These are phyloP conservation scores for Cenococcum geophilum DNA, from an alignment of 495 filamentous ascomycete genomes.

Conservation along the genomic window DNA sequence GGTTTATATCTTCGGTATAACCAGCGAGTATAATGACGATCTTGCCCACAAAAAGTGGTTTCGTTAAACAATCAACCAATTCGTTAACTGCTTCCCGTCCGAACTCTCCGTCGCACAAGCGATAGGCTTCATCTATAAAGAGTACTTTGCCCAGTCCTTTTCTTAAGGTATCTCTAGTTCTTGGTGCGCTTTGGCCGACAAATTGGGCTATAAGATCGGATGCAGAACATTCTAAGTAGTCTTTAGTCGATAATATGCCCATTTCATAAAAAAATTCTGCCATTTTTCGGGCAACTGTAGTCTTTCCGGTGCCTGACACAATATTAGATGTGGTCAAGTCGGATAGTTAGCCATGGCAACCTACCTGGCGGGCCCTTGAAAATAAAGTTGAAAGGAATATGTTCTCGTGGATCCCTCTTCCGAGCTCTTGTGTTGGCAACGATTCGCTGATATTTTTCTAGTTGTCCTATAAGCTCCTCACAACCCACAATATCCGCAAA, in stretches of 20 bases:
- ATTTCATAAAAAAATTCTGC: conserved; percentile 35
- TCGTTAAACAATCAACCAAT: conserved; percentile 8
- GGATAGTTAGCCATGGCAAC: too few species aligned
- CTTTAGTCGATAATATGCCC: conserved; percentile 51
- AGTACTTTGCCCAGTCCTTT: conserved; percentile 28
- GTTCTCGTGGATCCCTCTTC: conserved; percentile 5
- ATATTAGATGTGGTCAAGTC: too few species aligned
- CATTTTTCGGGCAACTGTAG: conserved; percentile 8
- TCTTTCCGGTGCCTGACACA: conserved; percentile 16
- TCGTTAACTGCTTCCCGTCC: conserved; percentile 10
- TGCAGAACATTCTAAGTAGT: conserved; percentile 56
- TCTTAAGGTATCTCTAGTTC: conserved; percentile 40
- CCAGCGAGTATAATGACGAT: conserved; percentile 13
- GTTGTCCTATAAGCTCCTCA: not conserved
- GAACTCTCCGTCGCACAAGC: not conserved
- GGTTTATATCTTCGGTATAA: conserved; percentile 10
- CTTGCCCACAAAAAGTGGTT: conserved; percentile 1
- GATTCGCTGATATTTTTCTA: conserved; percentile 10
- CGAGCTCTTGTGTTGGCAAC: conserved; percentile 4
- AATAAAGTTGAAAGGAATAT: conserved; percentile 16
- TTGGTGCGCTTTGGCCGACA: conserved; percentile 49
- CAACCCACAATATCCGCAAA: too few species aligned
- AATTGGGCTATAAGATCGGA: conserved; percentile 54
- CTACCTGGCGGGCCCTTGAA: conserved; percentile 21
- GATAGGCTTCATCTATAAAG: conserved; percentile 19